These are phyloP conservation scores for Closterium sp. DNA, from an alignment of 139 green algal species.

Conservation along the genomic window DNA sequence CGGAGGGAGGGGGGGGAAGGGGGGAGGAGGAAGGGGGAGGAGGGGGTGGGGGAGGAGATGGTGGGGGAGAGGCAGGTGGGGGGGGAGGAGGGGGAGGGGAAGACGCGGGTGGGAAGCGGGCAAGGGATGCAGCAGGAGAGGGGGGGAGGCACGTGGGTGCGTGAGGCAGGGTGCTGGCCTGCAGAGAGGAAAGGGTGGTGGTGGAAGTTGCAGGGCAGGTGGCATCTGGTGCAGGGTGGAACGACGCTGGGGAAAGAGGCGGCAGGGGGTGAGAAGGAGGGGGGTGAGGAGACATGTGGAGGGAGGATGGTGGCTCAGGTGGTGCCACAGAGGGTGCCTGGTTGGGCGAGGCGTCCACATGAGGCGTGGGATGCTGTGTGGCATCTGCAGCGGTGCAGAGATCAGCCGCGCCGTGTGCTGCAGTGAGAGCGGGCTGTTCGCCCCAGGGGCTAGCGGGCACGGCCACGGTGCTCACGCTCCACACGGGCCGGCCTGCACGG, in stretches of 20 bases:
- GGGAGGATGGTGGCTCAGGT: neutral
- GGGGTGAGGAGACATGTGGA: neutral
- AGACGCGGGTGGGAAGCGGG: neutral
- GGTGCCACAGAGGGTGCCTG: neutral
- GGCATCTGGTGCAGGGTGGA: neutral
- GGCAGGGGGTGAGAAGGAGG: neutral
- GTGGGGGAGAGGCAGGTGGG: neutral
- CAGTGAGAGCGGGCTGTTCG: neutral
- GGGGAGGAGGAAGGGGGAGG: neutral
- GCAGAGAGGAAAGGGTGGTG: neutral
- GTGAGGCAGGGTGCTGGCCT: neutral
- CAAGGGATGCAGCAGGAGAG: neutral
- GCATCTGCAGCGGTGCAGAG: neutral
- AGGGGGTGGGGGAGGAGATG: neutral
- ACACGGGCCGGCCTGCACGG: neutral
- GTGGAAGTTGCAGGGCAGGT: neutral
- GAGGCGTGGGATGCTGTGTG: neutral
- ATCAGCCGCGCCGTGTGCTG: neutral
- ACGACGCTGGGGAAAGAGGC: neutral
- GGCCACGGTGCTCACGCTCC: neutral
- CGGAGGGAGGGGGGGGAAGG: neutral
- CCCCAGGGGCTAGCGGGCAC: neutral
- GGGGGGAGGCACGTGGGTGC: neutral
- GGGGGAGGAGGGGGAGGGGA: too few relatives aligned
- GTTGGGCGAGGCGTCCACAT: neutral